Conservation (phyloP, 257 asterid species). For the Salvia rosmarinus region DNA sequence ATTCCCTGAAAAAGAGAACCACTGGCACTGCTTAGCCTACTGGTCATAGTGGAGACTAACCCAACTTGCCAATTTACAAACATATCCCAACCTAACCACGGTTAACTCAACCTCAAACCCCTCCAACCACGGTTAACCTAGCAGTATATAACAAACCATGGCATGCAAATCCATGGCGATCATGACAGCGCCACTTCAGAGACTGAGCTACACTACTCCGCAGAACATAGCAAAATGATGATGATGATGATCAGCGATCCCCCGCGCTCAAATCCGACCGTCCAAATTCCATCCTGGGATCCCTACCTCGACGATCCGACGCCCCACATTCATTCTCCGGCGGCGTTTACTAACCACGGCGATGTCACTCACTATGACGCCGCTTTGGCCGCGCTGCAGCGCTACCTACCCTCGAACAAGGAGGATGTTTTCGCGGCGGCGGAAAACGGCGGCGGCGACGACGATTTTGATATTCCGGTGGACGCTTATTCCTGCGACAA, state of each 20-base stretch:
- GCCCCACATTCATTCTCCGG: constrained; percentile 52
- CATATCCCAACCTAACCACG: constrained; percentile 50
- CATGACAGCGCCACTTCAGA: constrained; percentile 45
- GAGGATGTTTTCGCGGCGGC: constrained; percentile 30
- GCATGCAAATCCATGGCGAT: constrained; percentile 39
- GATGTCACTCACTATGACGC: constrained; percentile 40
- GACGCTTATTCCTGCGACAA: constrained; percentile 62
- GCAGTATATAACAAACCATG: constrained; percentile 50
- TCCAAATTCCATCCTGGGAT: constrained; percentile 74
- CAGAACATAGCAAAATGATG: constrained; percentile 33
- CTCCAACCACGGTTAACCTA: constrained; percentile 49
- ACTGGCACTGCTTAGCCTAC: constrained; percentile 36
- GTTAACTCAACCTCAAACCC: constrained; percentile 21
- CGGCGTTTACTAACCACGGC: constrained; percentile 9
- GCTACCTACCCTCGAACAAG: constrained; percentile 63
- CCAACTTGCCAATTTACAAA: not conserved
- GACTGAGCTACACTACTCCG: constrained; percentile 10
- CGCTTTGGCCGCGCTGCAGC: constrained; percentile 63
- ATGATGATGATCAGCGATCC: constrained; percentile 63
- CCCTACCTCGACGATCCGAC: constrained; percentile 49
- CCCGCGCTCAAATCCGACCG: constrained; percentile 62
- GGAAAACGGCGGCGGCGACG: constrained; percentile 15
- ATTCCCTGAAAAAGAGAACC: not conserved
- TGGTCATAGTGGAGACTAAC: constrained; percentile 28
- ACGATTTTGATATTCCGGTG: constrained; percentile 49